Evolutionary conservation across 2,329 filamentous ascomycete genomes (phyloP).

Genomic region (Epichloe gansuensis): DNA sequence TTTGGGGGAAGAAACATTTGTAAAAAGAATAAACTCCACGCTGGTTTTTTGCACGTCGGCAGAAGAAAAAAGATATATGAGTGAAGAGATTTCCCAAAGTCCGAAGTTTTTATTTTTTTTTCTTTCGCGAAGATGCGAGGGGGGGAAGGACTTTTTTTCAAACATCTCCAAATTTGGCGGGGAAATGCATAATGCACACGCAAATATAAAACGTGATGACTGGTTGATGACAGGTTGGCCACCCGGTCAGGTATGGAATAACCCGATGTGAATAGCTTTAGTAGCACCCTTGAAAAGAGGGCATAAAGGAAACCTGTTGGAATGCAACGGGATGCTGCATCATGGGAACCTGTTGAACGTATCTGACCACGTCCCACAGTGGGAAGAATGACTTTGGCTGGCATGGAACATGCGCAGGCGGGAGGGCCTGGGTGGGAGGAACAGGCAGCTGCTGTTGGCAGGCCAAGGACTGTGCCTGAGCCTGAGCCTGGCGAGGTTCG

Average conservation of each 20-base stretch:
- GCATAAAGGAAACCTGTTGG: slow-evolving; percentile 38
- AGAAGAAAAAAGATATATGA: background rate
- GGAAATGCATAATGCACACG: background rate
- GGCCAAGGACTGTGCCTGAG: slow-evolving; percentile 15
- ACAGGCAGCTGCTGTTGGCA: slow-evolving; percentile 20
- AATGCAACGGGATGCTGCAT: slow-evolving; percentile 38
- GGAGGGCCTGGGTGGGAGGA: slow-evolving; percentile 20
- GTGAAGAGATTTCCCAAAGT: background rate
- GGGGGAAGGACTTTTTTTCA: background rate
- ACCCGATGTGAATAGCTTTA: slow-evolving; percentile 5
- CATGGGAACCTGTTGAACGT: slow-evolving; percentile 35
- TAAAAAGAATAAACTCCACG: background rate
- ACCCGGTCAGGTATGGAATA: too few species aligned
- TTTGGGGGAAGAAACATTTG: background rate
- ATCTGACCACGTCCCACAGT: slow-evolving; percentile 40
- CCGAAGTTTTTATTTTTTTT: background rate
- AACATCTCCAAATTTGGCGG: background rate
- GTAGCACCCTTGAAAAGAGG: slow-evolving; percentile 40
- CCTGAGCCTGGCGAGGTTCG: slow-evolving; percentile 10
- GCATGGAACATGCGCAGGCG: slow-evolving; percentile 25
- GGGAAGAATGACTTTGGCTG: slow-evolving; percentile 36
- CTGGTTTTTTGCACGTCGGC: background rate
- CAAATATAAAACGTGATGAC: background rate
- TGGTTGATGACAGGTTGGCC: too few species aligned
- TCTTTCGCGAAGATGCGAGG: background rate